These are phyloP conservation scores for Torulaspora microellipsoides DNA, from an alignment of 805 yeast genomes.

Conservation along the genomic window DNA sequence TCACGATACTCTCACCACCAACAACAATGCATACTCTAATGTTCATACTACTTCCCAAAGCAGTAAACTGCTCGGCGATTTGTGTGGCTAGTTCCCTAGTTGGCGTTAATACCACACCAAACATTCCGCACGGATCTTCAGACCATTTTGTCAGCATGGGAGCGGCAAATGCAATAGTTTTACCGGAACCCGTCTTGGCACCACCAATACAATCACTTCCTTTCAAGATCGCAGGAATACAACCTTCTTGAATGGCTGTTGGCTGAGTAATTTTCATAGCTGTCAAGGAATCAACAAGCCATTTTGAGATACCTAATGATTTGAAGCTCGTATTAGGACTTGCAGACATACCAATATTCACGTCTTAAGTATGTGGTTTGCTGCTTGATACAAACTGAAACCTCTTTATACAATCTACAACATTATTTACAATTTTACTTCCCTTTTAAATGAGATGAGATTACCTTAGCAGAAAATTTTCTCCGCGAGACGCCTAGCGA, in stretches of 20 bases:
- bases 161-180: conserved; percentile 95
- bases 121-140: conserved; percentile 89
- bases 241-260: conserved; percentile 79
- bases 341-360: conserved; percentile 9
- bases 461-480: not conserved
- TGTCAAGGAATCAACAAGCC: conserved; percentile 76
- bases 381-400: too few species aligned
- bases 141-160: conserved; percentile 96
- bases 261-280: conserved; percentile 83
- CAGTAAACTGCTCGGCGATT: conserved; percentile 94
- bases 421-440: too few species aligned
- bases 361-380: too few species aligned
- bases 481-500: not conserved
- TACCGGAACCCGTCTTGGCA: conserved; percentile 97
- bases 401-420: too few species aligned
- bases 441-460: too few species aligned
- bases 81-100: conserved; percentile 92
- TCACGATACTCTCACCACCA: conserved; percentile 93
- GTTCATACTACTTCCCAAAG: conserved; percentile 86
- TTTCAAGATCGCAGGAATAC: conserved; percentile 78
- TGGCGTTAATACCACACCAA: conserved; percentile 85
- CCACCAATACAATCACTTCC: conserved; percentile 95
- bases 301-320: conserved; percentile 70
- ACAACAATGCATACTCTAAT: conserved; percentile 78
- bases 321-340: conserved; percentile 38